Conservation (phyloP, 371 early-diverging fungal genomes). For the Circinella umbellata region DNA sequence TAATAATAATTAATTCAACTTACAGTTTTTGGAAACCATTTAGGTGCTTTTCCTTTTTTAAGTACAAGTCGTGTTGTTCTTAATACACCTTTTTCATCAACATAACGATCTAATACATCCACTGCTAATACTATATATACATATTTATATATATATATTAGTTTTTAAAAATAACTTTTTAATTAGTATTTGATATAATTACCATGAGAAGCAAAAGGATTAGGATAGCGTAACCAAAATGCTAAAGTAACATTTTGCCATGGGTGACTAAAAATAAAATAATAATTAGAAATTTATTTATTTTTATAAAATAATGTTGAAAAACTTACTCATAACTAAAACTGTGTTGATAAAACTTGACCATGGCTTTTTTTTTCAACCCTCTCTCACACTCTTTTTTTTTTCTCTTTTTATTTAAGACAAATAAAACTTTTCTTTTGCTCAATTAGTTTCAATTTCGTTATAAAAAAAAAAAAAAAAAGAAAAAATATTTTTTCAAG, state of each 20-base stretch:
- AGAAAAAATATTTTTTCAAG: no score
- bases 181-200: no score
- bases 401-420: no score
- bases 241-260: conserved; percentile 90
- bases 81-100: conserved; percentile 85
- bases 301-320: neutral
- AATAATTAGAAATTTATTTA: neutral
- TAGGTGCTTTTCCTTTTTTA: conserved; percentile 87
- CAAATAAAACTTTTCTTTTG: no score
- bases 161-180: no score
- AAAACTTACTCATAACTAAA: conserved; percentile 71
- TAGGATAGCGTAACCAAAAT: conserved; percentile 94
- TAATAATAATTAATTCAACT: neutral
- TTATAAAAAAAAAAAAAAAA: no score
- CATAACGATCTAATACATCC: conserved; percentile 87
- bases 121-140: conserved; percentile 69
- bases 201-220: conserved; percentile 96
- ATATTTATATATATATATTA: no score
- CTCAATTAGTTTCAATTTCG: no score
- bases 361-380: conserved; percentile 43
- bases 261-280: conserved; percentile 55
- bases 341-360: conserved; percentile 79
- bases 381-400: no score
- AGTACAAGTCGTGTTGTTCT: conserved; percentile 87
- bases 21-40: conserved; percentile 78